Base-by-base conservation (phyloP, 2,329 filamentous ascomycete genomes). In the Neocucurbitaria cava region DNA sequence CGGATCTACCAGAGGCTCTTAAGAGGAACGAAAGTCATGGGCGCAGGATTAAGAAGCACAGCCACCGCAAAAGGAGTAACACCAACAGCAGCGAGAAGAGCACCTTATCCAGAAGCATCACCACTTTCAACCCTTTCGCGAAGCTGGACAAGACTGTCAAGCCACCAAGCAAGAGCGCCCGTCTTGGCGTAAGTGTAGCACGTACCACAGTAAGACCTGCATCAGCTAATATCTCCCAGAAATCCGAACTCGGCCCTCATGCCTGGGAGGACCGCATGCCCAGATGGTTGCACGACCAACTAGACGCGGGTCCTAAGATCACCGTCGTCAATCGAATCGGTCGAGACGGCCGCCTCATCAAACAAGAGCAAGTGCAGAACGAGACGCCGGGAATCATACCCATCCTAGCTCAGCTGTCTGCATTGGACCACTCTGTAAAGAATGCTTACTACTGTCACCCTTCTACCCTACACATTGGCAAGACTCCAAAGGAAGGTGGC, bases 391-490 rank as follows among this genome's bases (percentile, higher is more conserved):
- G 76, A 21, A 64, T 81, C 15, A 73, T 81, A 20, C 76, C 76
- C 5, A 70, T 81, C n/a, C 72, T 82, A 5, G 77, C 78, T 26
- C 78, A 81, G 52, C 64, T 83, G 3, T 78, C 76, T 39, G 82
- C 88, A 36, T 82, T 89, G 50, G 91, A 90, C 65, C 70, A 77
- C 7, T 78, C 79, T 4, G 89, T 91, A 1, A 80, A 85, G 48
- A 85, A 85, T 59, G 90, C 91, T 5, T 96, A 92, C 66, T 80
- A 96, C 30, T 97, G 93, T 73, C 87, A 92, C 66, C 84, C 89
- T 1, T 81, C 82, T 43, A 89, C 92, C 0, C 82, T 87, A 44
- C 93, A 97, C 68, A 83, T 98, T 23, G 91, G 90, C 46, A 96
- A 96, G 68, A 81, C 71, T 0, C 71, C 96, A 47, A 84, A 83